A percentile compares a stretch with the other conserved stretches of the same genome.
These are phyloP conservation scores for Pseudogymnoascus verrucosus DNA, from an alignment of 2,329 filamentous ascomycete genomes.

Conservation along the genomic window DNA sequence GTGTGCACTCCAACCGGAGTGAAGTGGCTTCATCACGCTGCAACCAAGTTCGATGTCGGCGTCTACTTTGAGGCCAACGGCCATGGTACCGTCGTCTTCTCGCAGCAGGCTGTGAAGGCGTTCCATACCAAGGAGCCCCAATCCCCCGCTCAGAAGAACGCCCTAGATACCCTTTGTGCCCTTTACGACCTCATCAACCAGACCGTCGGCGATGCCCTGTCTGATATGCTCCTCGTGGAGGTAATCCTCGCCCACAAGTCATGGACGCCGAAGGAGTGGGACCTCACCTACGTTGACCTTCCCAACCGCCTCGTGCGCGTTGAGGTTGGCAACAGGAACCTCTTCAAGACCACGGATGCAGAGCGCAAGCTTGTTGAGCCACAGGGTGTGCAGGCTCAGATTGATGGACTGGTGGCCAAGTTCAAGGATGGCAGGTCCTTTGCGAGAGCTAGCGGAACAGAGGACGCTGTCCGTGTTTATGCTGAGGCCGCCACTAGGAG, in stretches of 20 bases:
- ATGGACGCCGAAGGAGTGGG: slow-evolving; percentile 88
- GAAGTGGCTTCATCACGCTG: slow-evolving; percentile 96
- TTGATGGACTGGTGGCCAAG: slow-evolving; percentile 81
- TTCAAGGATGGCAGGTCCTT: slow-evolving; percentile 87
- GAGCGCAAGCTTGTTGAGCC: slow-evolving; percentile 82
- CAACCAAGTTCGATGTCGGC: slow-evolving; percentile 86
- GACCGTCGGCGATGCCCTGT: slow-evolving; percentile 91
- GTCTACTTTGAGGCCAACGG: slow-evolving; percentile 99
- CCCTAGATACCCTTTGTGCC: slow-evolving; percentile 75
- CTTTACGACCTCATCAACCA: slow-evolving; percentile 94
- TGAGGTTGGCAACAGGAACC: slow-evolving; percentile 76
- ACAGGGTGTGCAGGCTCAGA: slow-evolving; percentile 70
- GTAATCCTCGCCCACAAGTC: slow-evolving; percentile 91
- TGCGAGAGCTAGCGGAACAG: slow-evolving; percentile 86
- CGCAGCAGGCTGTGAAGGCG: slow-evolving; percentile 66
- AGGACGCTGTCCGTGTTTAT: slow-evolving; percentile 93
- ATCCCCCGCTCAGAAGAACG: slow-evolving; percentile 84
- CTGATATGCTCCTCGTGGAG: slow-evolving; percentile 92
- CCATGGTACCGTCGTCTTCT: slow-evolving; percentile 94
- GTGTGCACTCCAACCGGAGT: slow-evolving; percentile 93
- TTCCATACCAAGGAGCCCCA: slow-evolving; percentile 77
- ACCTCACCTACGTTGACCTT: slow-evolving; percentile 84
- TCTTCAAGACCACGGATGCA: slow-evolving; percentile 87
- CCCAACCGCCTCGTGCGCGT: slow-evolving; percentile 94
- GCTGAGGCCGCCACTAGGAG: slow-evolving; percentile 84